phyloP scores from a whole-genome alignment of 192 early-diverging fungal species.

The Entophlyctis luteolus region DNA sequence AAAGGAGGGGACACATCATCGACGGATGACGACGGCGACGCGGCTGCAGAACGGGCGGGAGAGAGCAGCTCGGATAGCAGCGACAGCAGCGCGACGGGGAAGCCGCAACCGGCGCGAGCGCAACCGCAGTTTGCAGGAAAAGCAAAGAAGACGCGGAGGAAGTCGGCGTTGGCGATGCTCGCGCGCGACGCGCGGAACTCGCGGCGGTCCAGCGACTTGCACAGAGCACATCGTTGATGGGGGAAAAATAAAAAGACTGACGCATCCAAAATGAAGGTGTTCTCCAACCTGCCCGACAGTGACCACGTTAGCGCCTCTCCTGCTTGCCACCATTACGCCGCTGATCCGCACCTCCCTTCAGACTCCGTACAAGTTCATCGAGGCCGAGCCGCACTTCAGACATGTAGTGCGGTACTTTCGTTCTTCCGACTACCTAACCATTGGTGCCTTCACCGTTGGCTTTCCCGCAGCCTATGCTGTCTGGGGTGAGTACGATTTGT shows the following conservation, averaged over 20 bases:
- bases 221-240: no score
- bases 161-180: not conserved
- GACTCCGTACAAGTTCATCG: constrained; percentile 76
- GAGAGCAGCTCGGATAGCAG: not conserved
- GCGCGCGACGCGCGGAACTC: not conserved
- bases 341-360: constrained; percentile 23
- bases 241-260: not conserved
- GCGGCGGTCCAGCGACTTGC: no score
- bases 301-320: not conserved
- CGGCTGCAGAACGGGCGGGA: not conserved
- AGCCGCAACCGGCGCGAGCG: no score
- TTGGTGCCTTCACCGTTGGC: constrained; percentile 57
- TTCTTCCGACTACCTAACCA: constrained; percentile 66
- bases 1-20: not conserved
- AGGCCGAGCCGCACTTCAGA: constrained; percentile 84
- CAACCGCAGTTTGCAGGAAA: not conserved
- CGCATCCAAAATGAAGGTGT: constrained; percentile 34
- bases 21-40: not conserved
- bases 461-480: constrained; percentile 70
- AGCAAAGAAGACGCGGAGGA: not conserved
- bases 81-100: not conserved
- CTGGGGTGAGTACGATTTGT: constrained; percentile 71
- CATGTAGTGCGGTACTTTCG: constrained; percentile 90
- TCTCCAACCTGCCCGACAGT: constrained; percentile 46
- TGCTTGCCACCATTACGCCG: not conserved